Base-by-base conservation (phyloP, 495 filamentous ascomycete genomes). In the Penicillium soppii region DNA sequence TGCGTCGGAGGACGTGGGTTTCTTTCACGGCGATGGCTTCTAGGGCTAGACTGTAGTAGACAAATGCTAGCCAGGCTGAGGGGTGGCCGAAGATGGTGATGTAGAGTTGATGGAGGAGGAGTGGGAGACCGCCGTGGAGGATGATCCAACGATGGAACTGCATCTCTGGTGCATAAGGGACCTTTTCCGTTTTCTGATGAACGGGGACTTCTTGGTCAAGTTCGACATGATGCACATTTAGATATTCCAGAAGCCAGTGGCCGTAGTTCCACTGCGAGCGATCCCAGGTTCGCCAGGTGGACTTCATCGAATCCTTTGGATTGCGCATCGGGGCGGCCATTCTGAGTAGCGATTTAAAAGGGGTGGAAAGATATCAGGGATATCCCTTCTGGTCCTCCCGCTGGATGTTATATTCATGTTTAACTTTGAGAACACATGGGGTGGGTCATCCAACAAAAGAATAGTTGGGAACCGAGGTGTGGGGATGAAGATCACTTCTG, bases 261-360 rank as follows among this genome's bases (percentile, higher is more conserved):
- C 32, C 20, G 7, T 30, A 7, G 8, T 35, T 52, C 66, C 66
- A 69, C 20, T 58, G 45, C 7, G 41, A 50, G 7, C 50, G 46
- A 42, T 65, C 61, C 52, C 52, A 52, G 4, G 23, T 19, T 5
- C 66, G 63, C 66, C 66, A 69, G 22, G 66, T 69, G n/a, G 66
- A 69, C 50, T 58, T 67, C 66, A 69, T 69, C 1, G 63, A 67
- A 48, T 69, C 66, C 17, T 54, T 65, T 5, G 59, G 56, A 39
- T 65, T 67, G n/a, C 48, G 38, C 29, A 33, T 54, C 12, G 52
- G 23, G 10, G 32, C 43, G 10, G 33, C 12, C 50, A 53, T 53
- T 43, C 37, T 48, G 33, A 39, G 20, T 26, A 15, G 6, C 25
- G 5, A 36, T 26, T 15, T 48, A 38, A 16, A 15, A 16, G 32